These are phyloP conservation scores for Fusarium sp. DNA, from an alignment of 2,329 filamentous ascomycete species.

Conservation along the genomic window DNA sequence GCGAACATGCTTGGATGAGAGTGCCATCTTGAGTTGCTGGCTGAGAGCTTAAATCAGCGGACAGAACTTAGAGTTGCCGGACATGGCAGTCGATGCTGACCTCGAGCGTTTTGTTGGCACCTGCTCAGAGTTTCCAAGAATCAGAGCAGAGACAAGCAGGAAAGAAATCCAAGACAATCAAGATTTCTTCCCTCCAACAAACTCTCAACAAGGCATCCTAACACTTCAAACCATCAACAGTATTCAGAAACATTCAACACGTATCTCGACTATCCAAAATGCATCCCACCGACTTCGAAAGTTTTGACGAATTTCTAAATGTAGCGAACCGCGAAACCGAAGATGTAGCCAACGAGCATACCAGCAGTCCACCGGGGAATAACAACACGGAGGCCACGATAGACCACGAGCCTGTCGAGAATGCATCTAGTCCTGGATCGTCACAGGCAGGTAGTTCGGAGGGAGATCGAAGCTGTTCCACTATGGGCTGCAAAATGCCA, in stretches of 20 bases:
- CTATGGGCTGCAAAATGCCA: no score
- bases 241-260: background rate
- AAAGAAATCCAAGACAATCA: no score
- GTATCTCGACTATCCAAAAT: no score
- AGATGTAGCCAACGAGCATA: background rate
- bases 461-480: no score
- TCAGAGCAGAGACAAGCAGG: background rate
- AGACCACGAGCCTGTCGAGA: no score
- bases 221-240: background rate
- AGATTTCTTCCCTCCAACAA: background rate
- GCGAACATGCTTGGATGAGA: background rate
- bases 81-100: background rate
- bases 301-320: no score
- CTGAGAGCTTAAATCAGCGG: no score
- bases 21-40: background rate
- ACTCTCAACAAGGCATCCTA: no score
- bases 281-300: no score
- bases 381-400: background rate
- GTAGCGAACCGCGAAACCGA: no score
- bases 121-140: background rate
- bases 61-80: no score
- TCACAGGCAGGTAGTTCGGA: background rate
- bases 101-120: background rate
- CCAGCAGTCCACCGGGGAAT: background rate
- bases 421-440: background rate